Conservation (phyloP, 2,329 filamentous ascomycete genomes). For the Trichoderma guizhouense region DNA sequence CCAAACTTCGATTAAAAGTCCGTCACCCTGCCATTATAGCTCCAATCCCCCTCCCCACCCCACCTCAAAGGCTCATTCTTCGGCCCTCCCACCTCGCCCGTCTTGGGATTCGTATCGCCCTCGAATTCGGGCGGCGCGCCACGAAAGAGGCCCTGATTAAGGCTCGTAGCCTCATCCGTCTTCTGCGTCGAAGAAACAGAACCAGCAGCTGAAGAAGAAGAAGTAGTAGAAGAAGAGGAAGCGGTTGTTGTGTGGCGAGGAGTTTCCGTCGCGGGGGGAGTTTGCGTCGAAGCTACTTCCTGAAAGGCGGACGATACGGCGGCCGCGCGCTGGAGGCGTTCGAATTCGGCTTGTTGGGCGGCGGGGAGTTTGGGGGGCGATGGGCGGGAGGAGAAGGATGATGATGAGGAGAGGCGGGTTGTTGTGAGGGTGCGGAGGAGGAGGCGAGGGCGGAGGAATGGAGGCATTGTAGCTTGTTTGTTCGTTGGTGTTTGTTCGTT, state of each 20-base stretch:
- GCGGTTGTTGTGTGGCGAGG: constrained; percentile 22
- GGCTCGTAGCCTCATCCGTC: constrained; percentile 30
- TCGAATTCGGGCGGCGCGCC: constrained; percentile 89
- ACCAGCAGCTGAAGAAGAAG: no score
- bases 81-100: constrained; percentile 90
- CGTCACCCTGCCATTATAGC: constrained; percentile 90
- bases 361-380: constrained; percentile 82
- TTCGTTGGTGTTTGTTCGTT: background rate
- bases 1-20: constrained; percentile 62
- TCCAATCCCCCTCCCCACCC: constrained; percentile 77
- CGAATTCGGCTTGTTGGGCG: constrained; percentile 86
- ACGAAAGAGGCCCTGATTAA: constrained; percentile 61
- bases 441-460: background rate
- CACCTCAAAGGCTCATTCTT: constrained; percentile 95
- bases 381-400: constrained; percentile 53
- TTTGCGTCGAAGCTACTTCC: constrained; percentile 21
- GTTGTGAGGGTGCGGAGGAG: background rate
- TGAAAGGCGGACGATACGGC: constrained; percentile 44
- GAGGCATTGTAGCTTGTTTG: background rate
- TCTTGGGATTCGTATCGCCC: constrained; percentile 87
- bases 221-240: background rate
- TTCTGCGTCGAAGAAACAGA: background rate
- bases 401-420: constrained; percentile 36
- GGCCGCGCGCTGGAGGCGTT: constrained; percentile 71
- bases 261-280: constrained; percentile 26